phyloP scores from a whole-genome alignment of 768 basidiomycete genomes.

The Leucocoprinus birnbaumii region DNA sequence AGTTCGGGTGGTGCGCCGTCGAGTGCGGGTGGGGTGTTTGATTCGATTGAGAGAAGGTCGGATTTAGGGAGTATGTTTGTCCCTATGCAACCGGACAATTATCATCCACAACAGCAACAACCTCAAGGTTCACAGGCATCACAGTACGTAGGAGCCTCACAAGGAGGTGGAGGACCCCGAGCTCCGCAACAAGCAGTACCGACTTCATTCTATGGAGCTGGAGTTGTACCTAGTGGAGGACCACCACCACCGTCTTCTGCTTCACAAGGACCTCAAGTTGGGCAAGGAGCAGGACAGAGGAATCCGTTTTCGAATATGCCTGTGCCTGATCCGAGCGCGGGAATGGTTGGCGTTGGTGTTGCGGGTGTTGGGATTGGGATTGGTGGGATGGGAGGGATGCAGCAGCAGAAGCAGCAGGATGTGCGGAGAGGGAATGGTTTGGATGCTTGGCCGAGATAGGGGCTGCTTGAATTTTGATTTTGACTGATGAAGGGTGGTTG shows the following conservation, averaged over 20 bases:
- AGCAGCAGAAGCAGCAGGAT: constrained; percentile 51
- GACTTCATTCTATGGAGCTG: constrained; percentile 69
- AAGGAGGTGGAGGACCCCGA: constrained; percentile 12
- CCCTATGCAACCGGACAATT: constrained; percentile 84
- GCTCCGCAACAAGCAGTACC: constrained; percentile 49
- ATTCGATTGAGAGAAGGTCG: constrained; percentile 57
- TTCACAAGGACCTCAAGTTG: constrained; percentile 14
- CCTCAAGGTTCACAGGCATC: background rate
- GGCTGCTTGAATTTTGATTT: background rate
- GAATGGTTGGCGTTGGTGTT: background rate
- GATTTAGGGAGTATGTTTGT: constrained; percentile 72
- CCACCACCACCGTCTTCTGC: constrained; percentile 21
- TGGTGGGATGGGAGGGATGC: background rate
- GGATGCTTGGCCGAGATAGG: constrained; percentile 76
- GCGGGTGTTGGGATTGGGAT: constrained; percentile 26
- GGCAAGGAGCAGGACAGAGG: constrained; percentile 25
- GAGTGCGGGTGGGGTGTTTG: constrained; percentile 37
- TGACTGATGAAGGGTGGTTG: no score
- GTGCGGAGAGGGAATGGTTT: constrained; percentile 58
- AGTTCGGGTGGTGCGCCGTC: background rate
- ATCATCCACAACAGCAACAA: constrained; percentile 18
- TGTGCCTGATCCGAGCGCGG: constrained; percentile 18
- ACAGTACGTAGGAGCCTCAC: no score
- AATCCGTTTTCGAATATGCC: constrained; percentile 31
- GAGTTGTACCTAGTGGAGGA: constrained; percentile 50